A percentile compares a stretch with the other conserved stretches of the same genome.
phyloP scores from a whole-genome alignment of 2,329 filamentous ascomycete genomes.

The Thielaviopsis populi region DNA sequence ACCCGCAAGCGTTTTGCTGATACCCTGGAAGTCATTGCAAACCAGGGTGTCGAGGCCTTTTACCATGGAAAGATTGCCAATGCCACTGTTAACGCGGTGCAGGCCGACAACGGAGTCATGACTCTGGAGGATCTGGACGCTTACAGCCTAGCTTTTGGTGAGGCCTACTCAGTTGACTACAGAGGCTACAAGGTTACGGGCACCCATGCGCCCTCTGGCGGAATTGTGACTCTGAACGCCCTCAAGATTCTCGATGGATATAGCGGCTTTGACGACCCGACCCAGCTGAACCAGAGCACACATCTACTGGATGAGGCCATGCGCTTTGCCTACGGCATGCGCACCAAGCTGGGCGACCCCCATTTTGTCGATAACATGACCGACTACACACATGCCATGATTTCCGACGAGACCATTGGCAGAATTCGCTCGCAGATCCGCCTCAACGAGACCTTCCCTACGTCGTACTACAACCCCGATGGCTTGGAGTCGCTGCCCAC shows the following conservation, averaged over 20 bases:
- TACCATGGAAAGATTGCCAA: slow-evolving; percentile 60
- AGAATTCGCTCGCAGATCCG: slow-evolving; percentile 34
- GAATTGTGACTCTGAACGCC: slow-evolving; percentile 54
- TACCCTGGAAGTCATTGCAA: slow-evolving; percentile 55
- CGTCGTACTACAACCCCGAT: slow-evolving; percentile 31
- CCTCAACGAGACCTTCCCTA: slow-evolving; percentile 26
- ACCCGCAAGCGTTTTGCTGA: slow-evolving; percentile 60
- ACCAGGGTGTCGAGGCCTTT: slow-evolving; percentile 52
- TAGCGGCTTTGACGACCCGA: slow-evolving; percentile 42
- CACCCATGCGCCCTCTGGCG: slow-evolving; percentile 57
- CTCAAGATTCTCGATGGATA: slow-evolving; percentile 66
- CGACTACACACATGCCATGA: slow-evolving; percentile 45
- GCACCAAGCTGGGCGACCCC: slow-evolving; percentile 62
- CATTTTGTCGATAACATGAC: slow-evolving; percentile 47
- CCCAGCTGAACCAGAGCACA: slow-evolving; percentile 44
- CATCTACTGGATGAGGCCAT: slow-evolving; percentile 76
- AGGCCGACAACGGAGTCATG: slow-evolving; percentile 65
- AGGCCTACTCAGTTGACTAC: slow-evolving; percentile 47
- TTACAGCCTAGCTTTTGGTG: slow-evolving; percentile 52
- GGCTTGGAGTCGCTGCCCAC: slow-evolving; percentile 40
- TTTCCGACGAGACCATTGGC: slow-evolving; percentile 46
- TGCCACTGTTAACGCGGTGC: slow-evolving; percentile 55
- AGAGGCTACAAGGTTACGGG: slow-evolving; percentile 54
- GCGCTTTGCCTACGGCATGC: slow-evolving; percentile 63
- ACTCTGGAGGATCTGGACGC: slow-evolving; percentile 60